Percentiles rank a stretch among this genome's conserved stretches.
These are phyloP conservation scores for Pythium rhizo-oryzae DNA, from an alignment of 352 stramenopile genomes.

Conservation along the genomic window DNA sequence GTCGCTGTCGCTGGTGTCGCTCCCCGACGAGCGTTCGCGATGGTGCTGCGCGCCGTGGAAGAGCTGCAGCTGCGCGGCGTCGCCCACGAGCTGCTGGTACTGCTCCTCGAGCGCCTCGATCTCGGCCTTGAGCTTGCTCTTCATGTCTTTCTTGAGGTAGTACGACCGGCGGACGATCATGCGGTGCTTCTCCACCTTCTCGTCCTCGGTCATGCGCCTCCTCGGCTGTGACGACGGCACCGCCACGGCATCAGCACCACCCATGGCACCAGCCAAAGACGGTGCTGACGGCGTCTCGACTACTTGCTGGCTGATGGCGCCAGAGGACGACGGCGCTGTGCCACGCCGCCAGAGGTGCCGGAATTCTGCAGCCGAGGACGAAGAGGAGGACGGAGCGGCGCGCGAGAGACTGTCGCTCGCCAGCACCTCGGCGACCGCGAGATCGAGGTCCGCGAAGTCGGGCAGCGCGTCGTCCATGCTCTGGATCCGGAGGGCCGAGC, in stretches of 20 bases:
- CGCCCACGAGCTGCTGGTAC: conserved; percentile 33
- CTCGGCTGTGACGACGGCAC: background rate
- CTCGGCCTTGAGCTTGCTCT: conserved; percentile 29
- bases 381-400: background rate
- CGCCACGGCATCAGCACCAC: no score
- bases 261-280: no score
- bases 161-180: conserved; percentile 30
- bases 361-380: background rate
- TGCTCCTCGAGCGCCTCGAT: conserved; percentile 33
- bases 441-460: background rate
- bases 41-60: conserved; percentile 7
- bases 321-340: background rate
- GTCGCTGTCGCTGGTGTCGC: conserved; percentile 9
- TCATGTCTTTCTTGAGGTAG: conserved; percentile 35
- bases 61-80: conserved; percentile 19
- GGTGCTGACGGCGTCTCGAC: no score
- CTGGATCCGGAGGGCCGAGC: no score
- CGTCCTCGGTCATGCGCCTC: conserved; percentile 26
- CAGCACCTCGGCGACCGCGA: background rate
- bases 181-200: conserved; percentile 28
- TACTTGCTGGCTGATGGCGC: no score
- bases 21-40: background rate
- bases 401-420: no score
- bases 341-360: conserved; percentile 8
- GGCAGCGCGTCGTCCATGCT: no score